Evolutionary conservation across 176 grass and related monocot species (phyloP).

Genomic region (Aegilops tauschii): DNA sequence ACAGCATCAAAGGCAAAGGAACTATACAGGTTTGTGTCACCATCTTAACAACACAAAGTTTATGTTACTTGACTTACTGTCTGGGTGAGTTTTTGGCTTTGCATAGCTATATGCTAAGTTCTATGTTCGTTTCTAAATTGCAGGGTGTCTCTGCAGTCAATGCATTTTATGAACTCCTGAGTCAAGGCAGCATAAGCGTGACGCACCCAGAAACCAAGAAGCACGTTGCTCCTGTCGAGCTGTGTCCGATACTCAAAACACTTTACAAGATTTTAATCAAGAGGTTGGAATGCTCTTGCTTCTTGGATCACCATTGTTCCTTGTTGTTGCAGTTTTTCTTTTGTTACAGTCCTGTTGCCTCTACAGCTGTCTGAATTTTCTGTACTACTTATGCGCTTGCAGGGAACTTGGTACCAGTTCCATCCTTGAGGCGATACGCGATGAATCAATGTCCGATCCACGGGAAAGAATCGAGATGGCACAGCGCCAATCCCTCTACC

Average conservation of each 20-base stretch:
- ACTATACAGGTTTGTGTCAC: constrained; percentile 73
- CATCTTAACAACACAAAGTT: background rate
- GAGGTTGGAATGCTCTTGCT: constrained; percentile 39
- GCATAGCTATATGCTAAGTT: too few relatives aligned
- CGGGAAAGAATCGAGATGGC: constrained; percentile 78
- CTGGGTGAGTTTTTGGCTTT: background rate
- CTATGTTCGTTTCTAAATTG: background rate
- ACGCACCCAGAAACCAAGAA: constrained; percentile 84
- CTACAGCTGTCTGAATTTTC: background rate
- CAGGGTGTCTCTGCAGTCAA: constrained; percentile 92
- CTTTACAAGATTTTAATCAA: constrained; percentile 95
- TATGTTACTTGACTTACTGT: background rate
- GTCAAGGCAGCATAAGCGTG: constrained; percentile 78
- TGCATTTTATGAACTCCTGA: constrained; percentile 95
- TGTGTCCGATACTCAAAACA: constrained; percentile 92
- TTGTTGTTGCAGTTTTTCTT: background rate
- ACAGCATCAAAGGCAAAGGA: constrained; percentile 95
- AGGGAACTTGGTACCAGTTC: constrained; percentile 64
- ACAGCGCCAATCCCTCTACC: constrained; percentile 67
- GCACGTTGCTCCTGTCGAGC: constrained; percentile 78
- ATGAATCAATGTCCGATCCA: constrained; percentile 91
- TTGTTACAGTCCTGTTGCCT: background rate
- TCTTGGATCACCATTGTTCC: background rate
- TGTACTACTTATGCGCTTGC: constrained; percentile 17
- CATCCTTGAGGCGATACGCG: constrained; percentile 84